A percentile compares a stretch with the other conserved stretches of the same genome.
phyloP scores from a whole-genome alignment of 1,284 basidiomycete species.

The Tremellales sp. region DNA sequence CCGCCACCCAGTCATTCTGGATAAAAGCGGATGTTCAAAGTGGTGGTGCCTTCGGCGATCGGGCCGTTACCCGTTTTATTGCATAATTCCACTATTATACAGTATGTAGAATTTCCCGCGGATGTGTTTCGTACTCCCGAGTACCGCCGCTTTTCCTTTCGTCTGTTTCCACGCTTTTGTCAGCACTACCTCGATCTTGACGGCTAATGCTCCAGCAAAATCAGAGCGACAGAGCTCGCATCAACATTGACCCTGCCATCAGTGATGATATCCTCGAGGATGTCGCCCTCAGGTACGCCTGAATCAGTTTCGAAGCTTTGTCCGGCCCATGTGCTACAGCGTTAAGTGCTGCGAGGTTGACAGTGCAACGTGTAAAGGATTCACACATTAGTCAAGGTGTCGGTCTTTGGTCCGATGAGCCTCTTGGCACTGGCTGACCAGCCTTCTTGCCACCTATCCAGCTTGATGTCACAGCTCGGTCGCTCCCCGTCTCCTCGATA shows the following conservation, averaged over 20 bases:
- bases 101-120: no score
- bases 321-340: slow-evolving; percentile 16
- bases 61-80: no score
- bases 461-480: background rate
- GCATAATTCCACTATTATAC: no score
- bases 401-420: background rate
- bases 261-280: slow-evolving; percentile 4
- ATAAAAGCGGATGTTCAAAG: no score
- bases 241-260: slow-evolving; percentile 5
- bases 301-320: slow-evolving; percentile 10
- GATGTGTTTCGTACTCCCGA: no score
- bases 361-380: background rate
- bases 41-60: no score
- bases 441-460: background rate
- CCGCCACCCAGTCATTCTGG: no score
- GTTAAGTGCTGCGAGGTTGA: background rate
- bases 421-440: background rate
- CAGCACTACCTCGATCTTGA: background rate
- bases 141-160: no score
- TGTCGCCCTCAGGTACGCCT: slow-evolving; percentile 7
- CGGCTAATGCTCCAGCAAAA: slow-evolving; percentile 6
- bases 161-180: background rate
- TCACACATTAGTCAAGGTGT: background rate
- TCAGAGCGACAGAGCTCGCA: slow-evolving; percentile 8
- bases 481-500: background rate